A percentile compares a stretch with the other conserved stretches of the same genome.
These are phyloP conservation scores for Przewalskia tangutica DNA, from an alignment of 257 asterid species.

Conservation along the genomic window DNA sequence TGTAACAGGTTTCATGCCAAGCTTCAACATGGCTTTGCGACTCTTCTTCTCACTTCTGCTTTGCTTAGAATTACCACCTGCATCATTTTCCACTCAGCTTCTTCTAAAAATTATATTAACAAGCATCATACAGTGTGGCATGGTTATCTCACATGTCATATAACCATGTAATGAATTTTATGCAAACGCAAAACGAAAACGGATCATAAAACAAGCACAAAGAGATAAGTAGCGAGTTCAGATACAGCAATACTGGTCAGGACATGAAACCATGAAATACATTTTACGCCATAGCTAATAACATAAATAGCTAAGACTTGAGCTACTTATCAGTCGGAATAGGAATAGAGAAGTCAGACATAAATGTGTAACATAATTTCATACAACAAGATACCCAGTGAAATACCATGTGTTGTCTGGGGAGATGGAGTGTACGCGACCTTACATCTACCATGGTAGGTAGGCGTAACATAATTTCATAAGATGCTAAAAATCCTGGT, in stretches of 20 bases:
- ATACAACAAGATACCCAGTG: too few relatives aligned
- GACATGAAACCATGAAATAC: not conserved
- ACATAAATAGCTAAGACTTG: not conserved
- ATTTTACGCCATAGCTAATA: not conserved
- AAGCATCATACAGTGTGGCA: not conserved
- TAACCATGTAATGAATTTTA: not conserved
- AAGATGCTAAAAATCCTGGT: not conserved
- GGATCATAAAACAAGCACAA: not conserved
- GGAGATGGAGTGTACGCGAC: too few relatives aligned
- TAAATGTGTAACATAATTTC: not conserved
- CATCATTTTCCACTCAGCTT: not conserved
- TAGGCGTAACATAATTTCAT: not conserved
- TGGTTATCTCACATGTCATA: not conserved
- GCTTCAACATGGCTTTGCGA: conserved; percentile 45
- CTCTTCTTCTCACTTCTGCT: conserved; percentile 96
- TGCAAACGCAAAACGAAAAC: not conserved
- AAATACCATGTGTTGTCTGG: too few relatives aligned
- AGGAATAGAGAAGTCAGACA: not conserved
- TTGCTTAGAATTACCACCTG: conserved; percentile 46
- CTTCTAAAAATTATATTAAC: not conserved
- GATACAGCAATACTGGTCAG: not conserved
- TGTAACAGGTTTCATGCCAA: conserved; percentile 71
- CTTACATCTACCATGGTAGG: too few relatives aligned
- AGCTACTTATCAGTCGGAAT: too few relatives aligned
- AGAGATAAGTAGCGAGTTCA: not conserved